Conservation (phyloP, 2,329 filamentous ascomycete genomes). For the Ilyonectria sp. region DNA sequence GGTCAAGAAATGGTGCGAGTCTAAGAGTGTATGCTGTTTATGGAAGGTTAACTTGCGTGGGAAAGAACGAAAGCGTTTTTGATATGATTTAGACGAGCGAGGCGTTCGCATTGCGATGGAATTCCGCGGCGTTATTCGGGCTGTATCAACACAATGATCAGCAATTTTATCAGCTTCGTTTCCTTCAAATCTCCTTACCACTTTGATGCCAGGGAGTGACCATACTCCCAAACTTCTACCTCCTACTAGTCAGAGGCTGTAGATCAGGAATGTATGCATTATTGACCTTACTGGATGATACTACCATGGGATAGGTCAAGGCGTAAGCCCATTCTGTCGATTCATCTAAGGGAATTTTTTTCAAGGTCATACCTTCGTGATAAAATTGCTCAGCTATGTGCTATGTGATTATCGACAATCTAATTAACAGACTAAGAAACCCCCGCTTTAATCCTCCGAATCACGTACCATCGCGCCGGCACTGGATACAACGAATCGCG, state of each 20-base stretch:
- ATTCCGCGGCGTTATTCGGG: conserved; percentile 21
- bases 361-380: conserved; percentile 5
- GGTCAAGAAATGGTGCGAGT: conserved; percentile 92
- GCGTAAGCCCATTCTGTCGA: not conserved
- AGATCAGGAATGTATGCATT: too few species aligned
- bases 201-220: not conserved
- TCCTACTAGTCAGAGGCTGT: not conserved
- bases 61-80: conserved; percentile 67
- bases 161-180: conserved; percentile 11
- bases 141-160: conserved; percentile 15
- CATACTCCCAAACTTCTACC: too few species aligned
- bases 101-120: conserved; percentile 32
- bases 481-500: not conserved
- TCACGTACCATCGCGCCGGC: conserved; percentile 12
- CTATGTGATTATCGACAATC: conserved; percentile 3
- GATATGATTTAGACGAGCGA: conserved; percentile 33
- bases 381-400: conserved; percentile 4
- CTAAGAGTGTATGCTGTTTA: conserved; percentile 86
- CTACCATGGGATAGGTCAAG: not conserved
- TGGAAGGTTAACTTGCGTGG: conserved; percentile 73
- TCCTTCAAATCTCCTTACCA: conserved; percentile 1
- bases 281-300: not conserved
- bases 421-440: not conserved
- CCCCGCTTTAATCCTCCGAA: not conserved
- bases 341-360: not conserved